Evolutionary conservation across 2,329 filamentous ascomycete species (phyloP).

Genomic region (Pseudodiploospora longispora): DNA sequence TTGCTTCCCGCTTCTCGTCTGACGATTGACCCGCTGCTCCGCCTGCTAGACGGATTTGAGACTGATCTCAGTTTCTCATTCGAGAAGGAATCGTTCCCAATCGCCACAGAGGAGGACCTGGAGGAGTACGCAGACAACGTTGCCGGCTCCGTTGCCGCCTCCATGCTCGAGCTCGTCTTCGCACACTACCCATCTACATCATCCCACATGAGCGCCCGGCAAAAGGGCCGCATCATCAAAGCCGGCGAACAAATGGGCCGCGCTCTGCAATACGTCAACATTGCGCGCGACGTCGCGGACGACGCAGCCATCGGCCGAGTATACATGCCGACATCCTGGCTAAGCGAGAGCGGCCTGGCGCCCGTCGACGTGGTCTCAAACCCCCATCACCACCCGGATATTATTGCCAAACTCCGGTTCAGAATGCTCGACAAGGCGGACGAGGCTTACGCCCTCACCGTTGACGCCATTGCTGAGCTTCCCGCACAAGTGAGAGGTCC

Average conservation of each 20-base stretch:
- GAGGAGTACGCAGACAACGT: slow-evolving; percentile 58
- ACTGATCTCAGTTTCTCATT: slow-evolving; percentile 53
- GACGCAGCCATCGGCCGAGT: slow-evolving; percentile 59
- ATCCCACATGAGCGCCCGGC: slow-evolving; percentile 11
- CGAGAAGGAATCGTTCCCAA: slow-evolving; percentile 37
- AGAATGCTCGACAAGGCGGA: slow-evolving; percentile 54
- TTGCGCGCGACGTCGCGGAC: slow-evolving; percentile 62
- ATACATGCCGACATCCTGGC: slow-evolving; percentile 59
- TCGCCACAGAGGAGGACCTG: slow-evolving; percentile 49
- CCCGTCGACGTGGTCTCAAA: slow-evolving; percentile 43
- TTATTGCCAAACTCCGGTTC: slow-evolving; percentile 40
- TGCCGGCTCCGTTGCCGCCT: slow-evolving; percentile 63
- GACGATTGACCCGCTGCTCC: slow-evolving; percentile 45
- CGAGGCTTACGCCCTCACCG: slow-evolving; percentile 46
- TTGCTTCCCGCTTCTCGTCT: neutral
- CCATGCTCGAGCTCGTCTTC: slow-evolving; percentile 60
- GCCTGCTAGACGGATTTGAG: slow-evolving; percentile 59
- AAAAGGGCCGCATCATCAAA: slow-evolving; percentile 30
- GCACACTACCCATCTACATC: slow-evolving; percentile 33
- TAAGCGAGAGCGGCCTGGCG: slow-evolving; percentile 47
- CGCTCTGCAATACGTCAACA: slow-evolving; percentile 70
- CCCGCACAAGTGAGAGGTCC: slow-evolving; percentile 53
- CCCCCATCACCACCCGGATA: slow-evolving; percentile 24
- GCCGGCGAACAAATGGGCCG: slow-evolving; percentile 61
- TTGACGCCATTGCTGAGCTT: slow-evolving; percentile 50